phyloP scores from a whole-genome alignment of 495 filamentous ascomycete genomes.

The Penicillium pulvis region DNA sequence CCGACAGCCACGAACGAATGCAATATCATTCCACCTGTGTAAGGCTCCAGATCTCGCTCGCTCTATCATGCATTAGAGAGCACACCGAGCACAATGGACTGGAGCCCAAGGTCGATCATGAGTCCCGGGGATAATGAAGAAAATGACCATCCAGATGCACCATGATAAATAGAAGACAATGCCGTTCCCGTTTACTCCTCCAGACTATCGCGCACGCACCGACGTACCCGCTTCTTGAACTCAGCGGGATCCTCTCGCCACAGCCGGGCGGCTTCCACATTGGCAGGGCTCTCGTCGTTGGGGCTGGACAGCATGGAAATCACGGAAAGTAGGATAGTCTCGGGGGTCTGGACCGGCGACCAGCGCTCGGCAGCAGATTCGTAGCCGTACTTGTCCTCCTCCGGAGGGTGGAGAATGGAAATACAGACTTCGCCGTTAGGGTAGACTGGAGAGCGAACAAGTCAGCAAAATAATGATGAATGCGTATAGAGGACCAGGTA shows the following conservation, averaged over 20 bases:
- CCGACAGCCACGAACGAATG: slow-evolving; percentile 8
- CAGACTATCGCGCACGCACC: slow-evolving; percentile 81
- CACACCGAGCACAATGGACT: slow-evolving; percentile 12
- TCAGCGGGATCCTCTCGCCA: slow-evolving; percentile 84
- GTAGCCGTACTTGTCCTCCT: slow-evolving; percentile 95
- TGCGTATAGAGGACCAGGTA: not conserved
- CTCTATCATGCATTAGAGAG: slow-evolving; percentile 28
- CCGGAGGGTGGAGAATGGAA: slow-evolving; percentile 93
- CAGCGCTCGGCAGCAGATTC: slow-evolving; percentile 90
- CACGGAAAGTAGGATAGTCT: slow-evolving; percentile 89
- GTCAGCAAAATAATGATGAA: not conserved
- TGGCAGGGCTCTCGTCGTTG: slow-evolving; percentile 94
- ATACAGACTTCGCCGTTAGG: slow-evolving; percentile 90
- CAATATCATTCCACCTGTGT: slow-evolving; percentile 14
- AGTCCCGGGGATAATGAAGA: slow-evolving; percentile 3
- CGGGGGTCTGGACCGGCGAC: slow-evolving; percentile 96
- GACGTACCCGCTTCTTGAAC: slow-evolving; percentile 73
- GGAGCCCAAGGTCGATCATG: not conserved
- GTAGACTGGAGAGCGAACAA: slow-evolving; percentile 60
- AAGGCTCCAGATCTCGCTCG: slow-evolving; percentile 18
- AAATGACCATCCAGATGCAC: slow-evolving; percentile 26
- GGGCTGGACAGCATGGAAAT: slow-evolving; percentile 92
- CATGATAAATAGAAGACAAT: slow-evolving; percentile 6
- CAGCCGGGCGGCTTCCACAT: slow-evolving; percentile 86
- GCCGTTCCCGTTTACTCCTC: slow-evolving; percentile 54